Percentiles rank a stretch among this genome's conserved stretches.
Evolutionary conservation across 495 filamentous ascomycete species (phyloP).

Genomic region (Aspergillus nanangensis): DNA sequence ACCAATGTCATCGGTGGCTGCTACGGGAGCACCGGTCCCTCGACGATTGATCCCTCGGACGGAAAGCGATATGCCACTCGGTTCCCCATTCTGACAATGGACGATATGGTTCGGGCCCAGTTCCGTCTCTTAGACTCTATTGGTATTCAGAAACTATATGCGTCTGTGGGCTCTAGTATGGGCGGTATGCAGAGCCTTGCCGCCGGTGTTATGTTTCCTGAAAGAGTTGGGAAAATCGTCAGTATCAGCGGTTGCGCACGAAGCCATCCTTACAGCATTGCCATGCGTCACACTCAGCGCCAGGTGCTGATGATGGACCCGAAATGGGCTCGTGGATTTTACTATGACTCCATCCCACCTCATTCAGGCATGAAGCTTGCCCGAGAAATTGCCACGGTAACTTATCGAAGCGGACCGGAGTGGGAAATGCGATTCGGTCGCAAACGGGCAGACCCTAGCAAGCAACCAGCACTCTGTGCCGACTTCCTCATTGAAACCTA

Average conservation of each 20-base stretch:
- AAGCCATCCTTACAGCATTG: constrained; percentile 96
- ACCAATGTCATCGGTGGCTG: constrained; percentile 96
- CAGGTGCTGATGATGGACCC: constrained; percentile 99
- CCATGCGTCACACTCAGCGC: constrained; percentile 97
- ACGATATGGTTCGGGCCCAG: constrained; percentile 96
- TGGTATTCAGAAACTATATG: constrained; percentile 76
- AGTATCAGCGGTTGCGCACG: constrained; percentile 92
- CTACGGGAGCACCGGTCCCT: constrained; percentile 92
- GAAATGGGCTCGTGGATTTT: constrained; percentile 95
- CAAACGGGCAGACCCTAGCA: constrained; percentile 76
- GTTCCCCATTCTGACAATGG: constrained; percentile 93
- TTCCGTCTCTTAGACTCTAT: constrained; percentile 82
- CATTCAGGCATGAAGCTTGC: constrained; percentile 98
- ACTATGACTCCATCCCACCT: constrained; percentile 84
- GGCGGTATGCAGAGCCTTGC: constrained; percentile 97
- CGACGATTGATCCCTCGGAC: constrained; percentile 82
- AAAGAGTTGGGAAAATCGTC: constrained; percentile 74
- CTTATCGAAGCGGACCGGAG: constrained; percentile 93
- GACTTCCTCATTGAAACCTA: constrained; percentile 99
- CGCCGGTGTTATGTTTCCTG: constrained; percentile 81
- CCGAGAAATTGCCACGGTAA: constrained; percentile 95
- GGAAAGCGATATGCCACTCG: constrained; percentile 87
- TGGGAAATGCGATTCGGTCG: constrained; percentile 96
- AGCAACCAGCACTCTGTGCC: constrained; percentile 86
- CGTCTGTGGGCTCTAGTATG: constrained; percentile 95